Base-by-base conservation (phyloP, 306 rosid genomes). In the Adenanthera pavonina region DNA sequence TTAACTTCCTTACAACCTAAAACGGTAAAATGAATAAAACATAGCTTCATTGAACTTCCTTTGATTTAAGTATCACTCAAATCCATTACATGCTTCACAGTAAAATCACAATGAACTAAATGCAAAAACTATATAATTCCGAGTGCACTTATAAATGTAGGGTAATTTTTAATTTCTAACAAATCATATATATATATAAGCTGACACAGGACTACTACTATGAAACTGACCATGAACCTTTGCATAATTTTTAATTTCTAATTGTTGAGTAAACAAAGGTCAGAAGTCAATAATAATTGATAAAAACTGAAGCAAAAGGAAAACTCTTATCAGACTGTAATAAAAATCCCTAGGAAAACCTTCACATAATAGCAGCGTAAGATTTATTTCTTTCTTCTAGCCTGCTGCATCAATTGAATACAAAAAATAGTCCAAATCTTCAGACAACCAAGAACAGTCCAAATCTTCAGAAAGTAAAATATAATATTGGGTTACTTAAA, bases 31-130 rank as follows among this genome's bases (percentile, higher is more conserved):
- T 65, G 46, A 54, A 80, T 60, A 78, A 60, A 66, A 66, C 66
- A 61, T 77, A 60, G 79, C 73, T 65, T 67, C 76, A 49, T 60
- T 79, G 86, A 76, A 80, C 73, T 81, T 87, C 80, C 76, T 80
- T 81, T 68, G 64, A 85, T 87, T 72, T 62, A 89, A 66, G 74
- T 76, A 87, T 83, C 89, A 83, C 84, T 75, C 88, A 88, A 88
- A 84, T 72, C 91, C 88, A 81, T 82, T 85, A 68, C 84, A 87
- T 81, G 83, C 90, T 86, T 86, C 83, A 86, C 92, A 84, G 61
- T 73, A 70, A 86, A 74, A 78, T 86, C 80, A 60, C 78, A 74
- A 76, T 12, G 81, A 68, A 83, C 76, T 73, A 79, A n/a, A 80
- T 72, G 82, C 87, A 90, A 82, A 73, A 59, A 82, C 84, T 66